Evolutionary conservation across 768 basidiomycete species (phyloP).

Genomic region (Auriculariales sp.): DNA sequence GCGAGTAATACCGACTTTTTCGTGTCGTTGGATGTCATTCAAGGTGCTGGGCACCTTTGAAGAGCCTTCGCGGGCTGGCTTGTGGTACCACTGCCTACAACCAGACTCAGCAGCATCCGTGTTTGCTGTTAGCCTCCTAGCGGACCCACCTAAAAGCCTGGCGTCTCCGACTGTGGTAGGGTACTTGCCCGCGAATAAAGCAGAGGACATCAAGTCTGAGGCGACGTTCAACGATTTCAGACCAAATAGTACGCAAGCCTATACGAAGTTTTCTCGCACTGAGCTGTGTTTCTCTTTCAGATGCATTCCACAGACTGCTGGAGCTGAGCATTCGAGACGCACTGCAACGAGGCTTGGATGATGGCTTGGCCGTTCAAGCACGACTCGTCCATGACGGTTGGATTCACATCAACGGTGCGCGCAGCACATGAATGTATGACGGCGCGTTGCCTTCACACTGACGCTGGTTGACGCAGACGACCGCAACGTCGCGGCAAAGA

Average conservation of each 20-base stretch:
- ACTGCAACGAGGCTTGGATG: conserved; percentile 44
- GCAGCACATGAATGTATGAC: not conserved
- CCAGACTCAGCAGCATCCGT: conserved; percentile 41
- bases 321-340: conserved; percentile 44
- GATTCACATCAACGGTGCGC: conserved; percentile 66
- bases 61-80: conserved; percentile 47
- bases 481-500: conserved; percentile 50
- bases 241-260: conserved; percentile 44
- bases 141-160: conserved; percentile 25
- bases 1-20: no score
- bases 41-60: no score
- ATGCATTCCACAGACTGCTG: conserved; percentile 40
- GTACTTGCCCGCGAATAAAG: conserved; percentile 43
- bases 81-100: conserved; percentile 54
- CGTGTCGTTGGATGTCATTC: no score
- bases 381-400: conserved; percentile 58
- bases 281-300: conserved; percentile 19
- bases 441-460: not conserved
- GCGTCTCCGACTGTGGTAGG: conserved; percentile 46
- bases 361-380: conserved; percentile 50
- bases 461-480: conserved; percentile 29
- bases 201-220: conserved; percentile 19
- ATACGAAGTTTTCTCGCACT: not conserved
- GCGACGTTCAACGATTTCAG: conserved; percentile 56
- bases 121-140: conserved; percentile 54